Evolutionary conservation across 495 filamentous ascomycete genomes (phyloP).

Genomic region (Lichina pygmaea): DNA sequence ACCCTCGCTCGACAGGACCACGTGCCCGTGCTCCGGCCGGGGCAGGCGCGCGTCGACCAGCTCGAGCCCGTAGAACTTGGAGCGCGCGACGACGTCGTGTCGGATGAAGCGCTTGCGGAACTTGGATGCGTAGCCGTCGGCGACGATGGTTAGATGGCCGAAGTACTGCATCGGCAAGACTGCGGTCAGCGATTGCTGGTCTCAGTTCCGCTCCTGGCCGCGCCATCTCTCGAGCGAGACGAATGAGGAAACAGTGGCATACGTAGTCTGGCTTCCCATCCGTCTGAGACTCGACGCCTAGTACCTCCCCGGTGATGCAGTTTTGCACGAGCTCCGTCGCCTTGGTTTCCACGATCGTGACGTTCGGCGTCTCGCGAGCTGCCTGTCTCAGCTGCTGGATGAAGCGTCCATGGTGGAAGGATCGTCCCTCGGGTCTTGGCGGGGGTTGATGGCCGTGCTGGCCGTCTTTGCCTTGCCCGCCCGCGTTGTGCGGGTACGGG

Average conservation of each 20-base stretch:
- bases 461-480: background rate
- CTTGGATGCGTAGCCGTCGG: constrained; percentile 81
- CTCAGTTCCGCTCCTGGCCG: too few species aligned
- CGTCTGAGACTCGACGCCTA: constrained; percentile 8
- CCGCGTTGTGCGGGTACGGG: constrained; percentile 26
- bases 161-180: constrained; percentile 33
- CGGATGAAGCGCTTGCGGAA: constrained; percentile 62
- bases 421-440: constrained; percentile 14
- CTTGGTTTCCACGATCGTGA: constrained; percentile 22
- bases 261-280: constrained; percentile 1
- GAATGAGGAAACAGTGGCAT: background rate
- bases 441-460: background rate
- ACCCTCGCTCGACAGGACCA: constrained; percentile 44
- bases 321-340: constrained; percentile 18
- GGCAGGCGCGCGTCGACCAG: constrained; percentile 67
- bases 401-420: constrained; percentile 20
- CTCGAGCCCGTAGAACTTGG: constrained; percentile 79
- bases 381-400: constrained; percentile 12
- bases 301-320: constrained; percentile 13
- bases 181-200: too few species aligned
- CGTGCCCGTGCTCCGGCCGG: constrained; percentile 49
- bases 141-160: constrained; percentile 59
- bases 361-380: constrained; percentile 13
- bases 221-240: too few species aligned
- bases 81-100: constrained; percentile 39